A percentile compares a stretch with the other conserved stretches of the same genome.
phyloP scores from a whole-genome alignment of 2,329 filamentous ascomycete species.

The Aspergillus brasiliensis region DNA sequence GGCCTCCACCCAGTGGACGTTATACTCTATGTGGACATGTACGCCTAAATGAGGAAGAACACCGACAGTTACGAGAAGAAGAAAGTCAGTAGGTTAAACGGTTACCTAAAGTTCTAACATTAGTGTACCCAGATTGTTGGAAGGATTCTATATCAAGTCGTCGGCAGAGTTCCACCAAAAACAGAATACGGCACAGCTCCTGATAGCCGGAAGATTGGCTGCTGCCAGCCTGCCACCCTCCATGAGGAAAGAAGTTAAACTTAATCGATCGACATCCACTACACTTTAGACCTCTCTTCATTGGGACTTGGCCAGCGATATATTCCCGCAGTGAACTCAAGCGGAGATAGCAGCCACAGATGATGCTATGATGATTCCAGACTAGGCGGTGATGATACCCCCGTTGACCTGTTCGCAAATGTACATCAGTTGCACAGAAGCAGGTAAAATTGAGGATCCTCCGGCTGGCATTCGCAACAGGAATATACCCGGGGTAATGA shows the following conservation, averaged over 20 bases:
- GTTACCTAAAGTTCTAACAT: not conserved
- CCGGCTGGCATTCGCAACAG: constrained; percentile 3
- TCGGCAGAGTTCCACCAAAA: not conserved
- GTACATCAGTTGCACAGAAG: not conserved
- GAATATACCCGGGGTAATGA: not conserved
- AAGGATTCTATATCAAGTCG: not conserved
- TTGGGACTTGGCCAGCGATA: not conserved
- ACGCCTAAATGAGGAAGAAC: not conserved
- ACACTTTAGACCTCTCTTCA: not conserved
- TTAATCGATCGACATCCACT: not conserved
- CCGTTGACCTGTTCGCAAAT: not conserved
- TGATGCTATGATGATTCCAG: constrained; percentile 8
- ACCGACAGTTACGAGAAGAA: not conserved
- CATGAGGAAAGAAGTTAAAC: not conserved
- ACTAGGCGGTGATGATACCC: not conserved
- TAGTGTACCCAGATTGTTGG: not conserved
- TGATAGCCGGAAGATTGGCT: not conserved
- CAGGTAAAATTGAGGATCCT: not conserved
- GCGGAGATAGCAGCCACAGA: constrained; percentile 2
- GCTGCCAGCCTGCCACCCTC: not conserved
- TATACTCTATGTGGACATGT: not conserved
- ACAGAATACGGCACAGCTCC: not conserved
- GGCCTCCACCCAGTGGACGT: not conserved
- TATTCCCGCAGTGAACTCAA: not conserved
- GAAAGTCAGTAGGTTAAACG: not conserved